Base-by-base conservation (phyloP, 345 rosid species). In the Arabis alpina region DNA sequence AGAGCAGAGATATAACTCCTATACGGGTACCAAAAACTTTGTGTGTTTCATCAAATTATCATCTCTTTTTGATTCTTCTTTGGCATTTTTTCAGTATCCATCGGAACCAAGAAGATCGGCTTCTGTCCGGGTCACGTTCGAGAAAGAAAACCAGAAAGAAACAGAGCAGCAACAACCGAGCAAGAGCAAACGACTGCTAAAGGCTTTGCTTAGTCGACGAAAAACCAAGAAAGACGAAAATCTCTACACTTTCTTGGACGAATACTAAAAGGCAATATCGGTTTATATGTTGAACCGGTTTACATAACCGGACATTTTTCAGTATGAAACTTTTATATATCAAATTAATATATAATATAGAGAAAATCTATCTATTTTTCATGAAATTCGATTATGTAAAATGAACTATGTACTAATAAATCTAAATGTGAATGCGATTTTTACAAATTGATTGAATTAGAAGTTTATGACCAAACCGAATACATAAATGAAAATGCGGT, bases 181-280 rank as follows among this genome's bases (percentile, higher is more conserved):
- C 81, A 93, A 90, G 81, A 86, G 98, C 60, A 93, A 93, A 72
- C 84, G 92, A 10, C 86, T 93, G 13, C 93, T 90, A 60, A 90
- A 90, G 80, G 90, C 98, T 27, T 81, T 93, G 78, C 96, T 93
- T 44, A 90, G 96, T 69, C 84, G 96, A 42, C 98, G 97, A 60
- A 93, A 93, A 79, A 86, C 91, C 7, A 90, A 85, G 92, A 93
- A 88, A 78, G 98, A 93, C 30, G 97, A 90, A 14, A 86, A 76
- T 87, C 75, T 90, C 24, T 90, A 88, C 79, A 86, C 91, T 40
- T 90, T 90, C 71, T 79, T 93, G 80, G 97, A 91, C 74, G 97
- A 88, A 77, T 93, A 90, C 54, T 91, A 83, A 93, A 36, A 62
- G 34, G 10, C 36, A n/a, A 24, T 36, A 3, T 28, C 23, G 34